Conservation (phyloP, 495 filamentous ascomycete species). For the Bathelium albidoporum region DNA sequence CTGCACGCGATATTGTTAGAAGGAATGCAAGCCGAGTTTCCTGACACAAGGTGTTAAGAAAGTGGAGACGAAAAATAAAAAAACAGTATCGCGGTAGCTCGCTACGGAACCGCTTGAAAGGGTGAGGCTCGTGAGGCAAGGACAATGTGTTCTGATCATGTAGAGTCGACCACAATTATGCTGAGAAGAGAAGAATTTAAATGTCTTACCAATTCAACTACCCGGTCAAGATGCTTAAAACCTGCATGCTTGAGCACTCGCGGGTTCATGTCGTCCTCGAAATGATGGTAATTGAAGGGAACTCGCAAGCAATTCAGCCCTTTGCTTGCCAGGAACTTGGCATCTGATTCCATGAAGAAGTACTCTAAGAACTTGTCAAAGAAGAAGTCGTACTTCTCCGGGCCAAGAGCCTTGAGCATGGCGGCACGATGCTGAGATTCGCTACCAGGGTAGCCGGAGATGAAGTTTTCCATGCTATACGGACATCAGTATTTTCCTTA, state of each 20-base stretch:
- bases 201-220: conserved; percentile 35
- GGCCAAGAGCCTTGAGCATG: conserved; percentile 45
- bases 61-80: conserved; percentile 2
- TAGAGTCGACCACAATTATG: no score
- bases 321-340: conserved; percentile 47
- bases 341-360: conserved; percentile 53
- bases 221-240: conserved; percentile 50
- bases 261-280: conserved; percentile 55
- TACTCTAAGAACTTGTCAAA: conserved; percentile 47
- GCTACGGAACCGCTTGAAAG: no score
- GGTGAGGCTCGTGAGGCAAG: no score
- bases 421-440: conserved; percentile 47
- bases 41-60: not conserved
- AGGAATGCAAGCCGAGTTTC: not conserved
- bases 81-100: no score
- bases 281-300: conserved; percentile 56
- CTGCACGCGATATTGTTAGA: not conserved
- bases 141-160: no score
- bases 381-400: conserved; percentile 39
- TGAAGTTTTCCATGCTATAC: conserved; percentile 54
- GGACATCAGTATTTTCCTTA: not conserved
- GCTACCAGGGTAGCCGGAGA: conserved; percentile 54
- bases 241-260: conserved; percentile 45
- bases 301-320: conserved; percentile 55
- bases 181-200: no score